These are phyloP conservation scores for Polysphondylium violaceum DNA, from an alignment of 78 protist genomes.

Conservation along the genomic window DNA sequence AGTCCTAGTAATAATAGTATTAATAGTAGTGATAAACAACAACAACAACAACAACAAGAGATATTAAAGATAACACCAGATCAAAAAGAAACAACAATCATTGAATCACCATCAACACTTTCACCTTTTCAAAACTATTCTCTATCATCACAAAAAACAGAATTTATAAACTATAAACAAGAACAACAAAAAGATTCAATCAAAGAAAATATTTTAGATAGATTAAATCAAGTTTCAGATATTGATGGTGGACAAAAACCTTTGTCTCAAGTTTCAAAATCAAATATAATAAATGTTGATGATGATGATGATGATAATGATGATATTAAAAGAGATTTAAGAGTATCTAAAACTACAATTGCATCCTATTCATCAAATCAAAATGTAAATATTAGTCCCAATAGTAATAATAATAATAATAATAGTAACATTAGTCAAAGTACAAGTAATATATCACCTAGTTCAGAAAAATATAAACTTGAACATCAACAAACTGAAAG, in stretches of 20 bases:
- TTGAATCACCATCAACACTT: too few species aligned
- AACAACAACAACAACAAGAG: neutral
- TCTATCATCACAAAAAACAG: neutral
- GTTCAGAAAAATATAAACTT: neutral
- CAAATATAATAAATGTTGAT: neutral
- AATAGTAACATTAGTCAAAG: neutral
- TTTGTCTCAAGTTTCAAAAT: neutral
- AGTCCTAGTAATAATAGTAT: neutral
- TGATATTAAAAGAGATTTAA: neutral
- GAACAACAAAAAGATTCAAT: neutral
- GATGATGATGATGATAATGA: neutral
- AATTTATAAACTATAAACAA: neutral
- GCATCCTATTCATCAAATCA: neutral
- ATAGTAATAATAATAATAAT: conserved; percentile 1
- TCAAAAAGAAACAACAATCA: too few species aligned
- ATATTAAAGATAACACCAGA: neutral
- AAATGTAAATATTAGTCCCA: neutral
- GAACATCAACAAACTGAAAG: neutral
- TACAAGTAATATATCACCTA: neutral
- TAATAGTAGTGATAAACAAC: neutral
- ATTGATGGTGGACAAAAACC: too few species aligned
- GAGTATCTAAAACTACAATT: too few species aligned
- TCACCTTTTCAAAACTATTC: neutral
- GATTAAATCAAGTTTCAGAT: conserved; percentile 19
- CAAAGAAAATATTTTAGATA: neutral